Evolutionary conservation across 2,329 filamentous ascomycete genomes (phyloP).

Genomic region (Curvularia lunata): DNA sequence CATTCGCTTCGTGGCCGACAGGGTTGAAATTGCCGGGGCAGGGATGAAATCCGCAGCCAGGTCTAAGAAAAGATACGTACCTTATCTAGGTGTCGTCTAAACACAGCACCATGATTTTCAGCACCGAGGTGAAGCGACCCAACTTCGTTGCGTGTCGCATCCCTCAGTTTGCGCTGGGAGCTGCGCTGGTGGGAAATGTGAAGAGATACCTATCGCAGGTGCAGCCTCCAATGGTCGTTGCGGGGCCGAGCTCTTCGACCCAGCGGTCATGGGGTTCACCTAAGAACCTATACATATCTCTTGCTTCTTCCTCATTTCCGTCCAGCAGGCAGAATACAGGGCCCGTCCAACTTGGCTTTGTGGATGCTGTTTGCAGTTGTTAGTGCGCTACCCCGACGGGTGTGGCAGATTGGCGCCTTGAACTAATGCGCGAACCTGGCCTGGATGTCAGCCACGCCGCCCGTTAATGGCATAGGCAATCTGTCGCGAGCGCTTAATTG

Average conservation of each 20-base stretch:
- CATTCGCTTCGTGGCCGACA: neutral
- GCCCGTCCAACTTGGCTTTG: neutral
- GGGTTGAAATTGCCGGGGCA: neutral
- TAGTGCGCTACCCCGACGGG: constrained; percentile 10
- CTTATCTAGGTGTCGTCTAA: neutral
- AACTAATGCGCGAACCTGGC: constrained; percentile 14
- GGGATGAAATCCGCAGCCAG: constrained; percentile 4
- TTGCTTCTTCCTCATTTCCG: too few species aligned
- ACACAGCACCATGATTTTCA: neutral
- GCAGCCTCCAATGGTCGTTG: neutral
- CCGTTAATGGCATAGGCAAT: constrained; percentile 22
- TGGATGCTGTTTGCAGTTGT: constrained; percentile 1
- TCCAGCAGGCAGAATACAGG: neutral
- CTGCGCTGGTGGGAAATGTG: neutral
- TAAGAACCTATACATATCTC: too few species aligned
- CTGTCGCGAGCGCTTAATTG: constrained; percentile 26
- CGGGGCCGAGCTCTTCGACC: neutral
- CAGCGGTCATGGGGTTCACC: neutral
- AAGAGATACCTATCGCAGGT: neutral
- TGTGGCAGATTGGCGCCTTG: constrained; percentile 13
- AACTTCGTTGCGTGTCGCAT: neutral
- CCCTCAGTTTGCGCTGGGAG: neutral
- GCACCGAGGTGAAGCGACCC: neutral
- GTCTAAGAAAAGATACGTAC: constrained; percentile 14
- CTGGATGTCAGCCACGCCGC: constrained; percentile 30